Evolutionary conservation across 805 yeast genomes (phyloP), one percentile per base, ranked within the genome.

Genomic region (Yamadazyma ubonensis): DNA sequence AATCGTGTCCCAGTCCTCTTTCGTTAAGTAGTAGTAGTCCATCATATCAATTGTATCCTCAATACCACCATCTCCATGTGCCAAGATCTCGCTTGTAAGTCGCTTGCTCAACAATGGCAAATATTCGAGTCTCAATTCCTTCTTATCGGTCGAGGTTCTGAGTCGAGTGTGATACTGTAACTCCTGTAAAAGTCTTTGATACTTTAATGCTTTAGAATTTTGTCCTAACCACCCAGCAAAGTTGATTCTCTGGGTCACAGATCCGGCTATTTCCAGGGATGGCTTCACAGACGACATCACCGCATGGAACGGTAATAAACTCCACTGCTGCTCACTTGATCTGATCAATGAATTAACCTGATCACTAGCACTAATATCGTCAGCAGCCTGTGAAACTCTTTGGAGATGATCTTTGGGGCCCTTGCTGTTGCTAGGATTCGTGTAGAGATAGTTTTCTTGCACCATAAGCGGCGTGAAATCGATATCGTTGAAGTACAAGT

Each of bases 401-500:
- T 75, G 70, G 43, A 91, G 61, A 48, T 81, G 86, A 8, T 74
- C 68, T 17, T 65, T 49, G n/a, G 75, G 67, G 8, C 70, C 48
- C 41, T 66, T 55, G 12, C 68, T 63, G 19, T 61, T 61, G 6
- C 70, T 44, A 1, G 95, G 96, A 29, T 66, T 67, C 0, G 95
- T 81, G 25, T 64, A 65, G 35, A 87, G 61, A 58, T 93, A 93
- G 63, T 93, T 93, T 59, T 93, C 99, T 57, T 91, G 97, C 38
- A 93, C 77, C 98, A 93, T 91, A 45, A 91, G 71, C 4, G 99
- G 98, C 1, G 95, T 81, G 58, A 93, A 84, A 56, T 89, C 96
- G 63, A 87, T 86, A 62, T 93, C 99, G 61, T 88, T 89, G 69
- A 93, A 93, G 57, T 89, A 93, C 38, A 88, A 72, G 52, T 86